A percentile compares a stretch with the other conserved stretches of the same genome.
These are phyloP conservation scores for Mycena venus DNA, from an alignment of 768 basidiomycete genomes.

Conservation along the genomic window DNA sequence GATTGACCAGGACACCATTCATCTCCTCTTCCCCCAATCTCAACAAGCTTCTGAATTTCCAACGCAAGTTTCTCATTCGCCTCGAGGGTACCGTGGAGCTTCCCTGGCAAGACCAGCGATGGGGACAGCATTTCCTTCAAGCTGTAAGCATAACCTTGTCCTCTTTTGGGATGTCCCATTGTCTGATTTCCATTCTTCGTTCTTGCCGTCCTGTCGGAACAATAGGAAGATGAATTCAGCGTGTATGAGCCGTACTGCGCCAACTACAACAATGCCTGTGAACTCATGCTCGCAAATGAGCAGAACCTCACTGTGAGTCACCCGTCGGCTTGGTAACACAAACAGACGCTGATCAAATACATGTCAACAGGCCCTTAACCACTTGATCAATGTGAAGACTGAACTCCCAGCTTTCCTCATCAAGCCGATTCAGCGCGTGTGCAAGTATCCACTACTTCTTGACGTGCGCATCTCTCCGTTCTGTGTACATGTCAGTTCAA, in stretches of 20 bases:
- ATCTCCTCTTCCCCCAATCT: conserved; percentile 95
- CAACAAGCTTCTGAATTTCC: conserved; percentile 96
- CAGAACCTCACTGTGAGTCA: conserved; percentile 83
- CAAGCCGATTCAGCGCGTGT: conserved; percentile 98
- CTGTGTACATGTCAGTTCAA: conserved; percentile 23
- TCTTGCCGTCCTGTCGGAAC: too few relatives aligned
- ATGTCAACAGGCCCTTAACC: conserved; percentile 76
- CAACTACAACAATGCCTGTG: conserved; percentile 90
- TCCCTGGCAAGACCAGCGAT: conserved; percentile 87
- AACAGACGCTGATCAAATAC: conserved; percentile 56
- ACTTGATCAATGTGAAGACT: conserved; percentile 89
- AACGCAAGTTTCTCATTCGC: conserved; percentile 92
- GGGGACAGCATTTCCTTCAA: conserved; percentile 89
- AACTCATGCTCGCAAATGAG: conserved; percentile 88
- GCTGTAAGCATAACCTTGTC: conserved; percentile 69
- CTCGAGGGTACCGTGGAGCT: conserved; percentile 88
- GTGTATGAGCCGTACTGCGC: conserved; percentile 99
- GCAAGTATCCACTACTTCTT: conserved; percentile 97
- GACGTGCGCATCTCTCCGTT: conserved; percentile 70
- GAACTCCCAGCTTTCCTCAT: conserved; percentile 97
- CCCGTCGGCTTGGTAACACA: conserved; percentile 41
- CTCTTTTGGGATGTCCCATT: conserved; percentile 60
- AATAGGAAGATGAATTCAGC: conserved; percentile 95
- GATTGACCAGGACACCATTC: conserved; percentile 95
- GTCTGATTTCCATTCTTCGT: conserved; percentile 51